Base-by-base conservation (phyloP, 441 rosid species). In the Omphalea diandra region DNA sequence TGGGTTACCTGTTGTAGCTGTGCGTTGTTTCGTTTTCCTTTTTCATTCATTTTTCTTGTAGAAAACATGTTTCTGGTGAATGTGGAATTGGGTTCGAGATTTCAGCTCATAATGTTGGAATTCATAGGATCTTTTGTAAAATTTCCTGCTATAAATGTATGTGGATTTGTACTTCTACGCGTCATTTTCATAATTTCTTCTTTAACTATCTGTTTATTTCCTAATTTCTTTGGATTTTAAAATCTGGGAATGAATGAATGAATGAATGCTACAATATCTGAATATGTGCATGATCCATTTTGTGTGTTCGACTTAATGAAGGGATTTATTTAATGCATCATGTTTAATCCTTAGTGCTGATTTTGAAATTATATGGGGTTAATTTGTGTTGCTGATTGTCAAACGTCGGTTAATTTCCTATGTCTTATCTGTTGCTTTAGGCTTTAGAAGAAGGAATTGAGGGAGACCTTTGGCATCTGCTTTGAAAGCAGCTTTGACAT, bases 371-470 rank as follows among this genome's bases (percentile, higher is more conserved):
- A 35, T 40, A n/a, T 18, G 38, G 27, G 35, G 43, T 38, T 14
- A 1, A n/a, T 44, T 36, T 31, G 11, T 60, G 53, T 14, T 74
- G 41, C 65, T 53, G 59, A n/a, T 66, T 75, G 35, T 71, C 50
- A 40, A 60, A 57, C 43, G 26, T 67, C 27, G 36, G 63, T 73
- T 80, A 11, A 68, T 50, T 56, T 77, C 18, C 24, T 15, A 40
- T 68, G 9, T 41, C 66, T 60, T 50, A 75, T 75, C 60, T 62
- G 65, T 76, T 61, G 75, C 33, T 62, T 64, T 69, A 75, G 85
- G 81, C 53, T 35, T 56, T 69, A 56, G 65, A 67, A 71, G 70
- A 54, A 63, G 70, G 57, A 18, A 73, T 73, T 73, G 35, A 32
- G 29, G 68, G 73, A 52, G 71, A 50, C 73, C 57, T 20, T 68